These are phyloP conservation scores for Fraxinus quadrangulata DNA, from an alignment of 257 asterid genomes.

Conservation along the genomic window DNA sequence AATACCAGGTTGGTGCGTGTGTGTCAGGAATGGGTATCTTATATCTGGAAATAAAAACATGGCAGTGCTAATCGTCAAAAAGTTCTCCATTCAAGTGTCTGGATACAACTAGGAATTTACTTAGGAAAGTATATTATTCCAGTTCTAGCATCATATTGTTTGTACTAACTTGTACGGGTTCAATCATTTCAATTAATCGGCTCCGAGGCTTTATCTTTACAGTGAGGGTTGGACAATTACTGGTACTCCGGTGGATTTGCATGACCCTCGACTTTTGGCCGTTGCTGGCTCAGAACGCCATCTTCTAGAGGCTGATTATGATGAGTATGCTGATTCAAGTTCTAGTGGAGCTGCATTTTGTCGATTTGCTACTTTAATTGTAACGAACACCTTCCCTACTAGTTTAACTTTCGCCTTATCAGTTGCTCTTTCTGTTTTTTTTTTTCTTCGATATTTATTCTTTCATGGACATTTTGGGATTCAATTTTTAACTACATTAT, in stretches of 20 bases:
- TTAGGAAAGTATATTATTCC: background rate
- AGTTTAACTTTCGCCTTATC: background rate
- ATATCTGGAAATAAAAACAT: background rate
- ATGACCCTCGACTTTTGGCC: slow-evolving; percentile 47
- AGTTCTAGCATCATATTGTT: background rate
- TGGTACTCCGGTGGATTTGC: slow-evolving; percentile 44
- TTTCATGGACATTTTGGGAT: background rate
- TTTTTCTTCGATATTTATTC: background rate
- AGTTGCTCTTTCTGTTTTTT: background rate
- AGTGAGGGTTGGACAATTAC: slow-evolving; percentile 47
- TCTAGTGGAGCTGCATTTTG: slow-evolving; percentile 56
- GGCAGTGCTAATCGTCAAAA: background rate
- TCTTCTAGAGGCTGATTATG: slow-evolving; percentile 49
- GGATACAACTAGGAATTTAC: background rate
- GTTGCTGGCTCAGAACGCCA: slow-evolving; percentile 51
- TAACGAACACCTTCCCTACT: slow-evolving; percentile 19
- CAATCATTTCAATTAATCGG: background rate
- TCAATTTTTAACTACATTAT: background rate
- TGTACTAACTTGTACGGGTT: background rate
- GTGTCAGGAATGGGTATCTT: background rate
- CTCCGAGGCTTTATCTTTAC: background rate
- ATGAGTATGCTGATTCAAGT: slow-evolving; percentile 45
- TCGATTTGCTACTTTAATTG: slow-evolving; percentile 51
- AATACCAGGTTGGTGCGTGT: background rate
- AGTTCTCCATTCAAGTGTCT: background rate